phyloP scores from a whole-genome alignment of 768 basidiomycete genomes.

The Punctularia strigosozonata region DNA sequence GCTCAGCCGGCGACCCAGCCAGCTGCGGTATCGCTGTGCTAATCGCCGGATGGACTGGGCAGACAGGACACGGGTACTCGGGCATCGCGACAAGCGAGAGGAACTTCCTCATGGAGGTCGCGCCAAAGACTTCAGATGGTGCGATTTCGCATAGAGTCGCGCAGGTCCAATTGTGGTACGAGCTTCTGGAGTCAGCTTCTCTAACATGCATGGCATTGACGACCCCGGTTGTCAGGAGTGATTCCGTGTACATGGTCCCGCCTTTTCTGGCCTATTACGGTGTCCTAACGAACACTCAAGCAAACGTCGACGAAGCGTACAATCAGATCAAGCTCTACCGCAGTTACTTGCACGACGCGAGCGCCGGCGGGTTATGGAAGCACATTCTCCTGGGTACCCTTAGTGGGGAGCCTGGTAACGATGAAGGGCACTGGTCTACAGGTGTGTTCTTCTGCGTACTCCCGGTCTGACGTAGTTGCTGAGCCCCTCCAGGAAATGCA shows the following conservation, averaged over 20 bases:
- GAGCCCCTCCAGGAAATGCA: slow-evolving; percentile 77
- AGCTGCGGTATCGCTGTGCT: slow-evolving; percentile 66
- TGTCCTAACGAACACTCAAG: slow-evolving; percentile 40
- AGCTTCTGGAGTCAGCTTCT: too few relatives aligned
- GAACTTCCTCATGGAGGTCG: slow-evolving; percentile 41
- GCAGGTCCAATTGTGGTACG: slow-evolving; percentile 67
- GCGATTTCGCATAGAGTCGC: slow-evolving; percentile 70
- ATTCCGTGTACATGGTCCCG: slow-evolving; percentile 78
- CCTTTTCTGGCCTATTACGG: slow-evolving; percentile 85
- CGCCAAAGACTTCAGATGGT: slow-evolving; percentile 57
- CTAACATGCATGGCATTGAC: too few relatives aligned
- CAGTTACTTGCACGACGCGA: slow-evolving; percentile 41
- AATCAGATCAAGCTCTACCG: slow-evolving; percentile 50
- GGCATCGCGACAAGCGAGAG: slow-evolving; percentile 52
- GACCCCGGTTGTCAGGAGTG: too few relatives aligned
- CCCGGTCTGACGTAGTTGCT: not conserved
- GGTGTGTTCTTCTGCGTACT: slow-evolving; percentile 24
- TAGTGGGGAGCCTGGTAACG: too few relatives aligned
- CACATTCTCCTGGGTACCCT: slow-evolving; percentile 63
- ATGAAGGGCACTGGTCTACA: slow-evolving; percentile 72
- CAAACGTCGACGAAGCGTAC: slow-evolving; percentile 18
- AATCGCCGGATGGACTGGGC: slow-evolving; percentile 47
- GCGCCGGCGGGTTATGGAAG: slow-evolving; percentile 52
- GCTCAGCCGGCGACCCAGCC: slow-evolving; percentile 68
- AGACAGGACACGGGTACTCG: slow-evolving; percentile 21